Base-by-base conservation (phyloP, 1,284 basidiomycete species). In the Laetiporus sulphureus region DNA sequence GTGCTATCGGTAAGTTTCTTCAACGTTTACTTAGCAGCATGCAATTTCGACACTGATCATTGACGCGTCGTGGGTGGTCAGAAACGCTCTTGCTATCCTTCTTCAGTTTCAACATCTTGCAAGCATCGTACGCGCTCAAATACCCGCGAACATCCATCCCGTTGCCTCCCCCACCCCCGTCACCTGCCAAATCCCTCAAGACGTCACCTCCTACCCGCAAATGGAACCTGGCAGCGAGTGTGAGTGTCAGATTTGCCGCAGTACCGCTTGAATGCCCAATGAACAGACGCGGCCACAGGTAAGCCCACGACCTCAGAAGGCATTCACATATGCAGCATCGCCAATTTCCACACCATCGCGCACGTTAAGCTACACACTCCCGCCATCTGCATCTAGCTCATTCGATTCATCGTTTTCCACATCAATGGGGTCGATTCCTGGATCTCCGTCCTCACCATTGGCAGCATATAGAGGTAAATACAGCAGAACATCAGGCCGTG, bases 291-390 rank as follows among this genome's bases (percentile, higher is more conserved):
- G n/a, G n/a, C n/a, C n/a, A n/a, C n/a, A n/a, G n/a, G n/a, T n/a
- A n/a, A n/a, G n/a, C 73, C 61, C 72, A 25, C 74, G 64, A 38
- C 75, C 77, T 6, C 74, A 76, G 48, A 77, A 72, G 49, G 62
- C 76, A 1, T 78, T 78, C 50, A 61, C 67, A 12, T 75, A 77
- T 50, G 67, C 65, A 4, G 53, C 64, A 13, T 75, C 75, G 19
- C 73, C 77, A 3, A 51, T 68, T 13, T 76, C 73, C 19, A 76
- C 73, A 1, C 75, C 76, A 19, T 74, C 64, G n/a, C 63, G 65
- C 18, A 56, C 45, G 2, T 21, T 56, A 33, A 54, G 45, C 36
- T 56, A 56, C 50, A 49, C 49, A 1, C 49, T 54, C 16, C 51
- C 51, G 2, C 32, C 46, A 12, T 45, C 54, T 4, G 34, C 44